These are phyloP conservation scores for Trichothecium roseum DNA, from an alignment of 2,329 filamentous ascomycete species.

Conservation along the genomic window DNA sequence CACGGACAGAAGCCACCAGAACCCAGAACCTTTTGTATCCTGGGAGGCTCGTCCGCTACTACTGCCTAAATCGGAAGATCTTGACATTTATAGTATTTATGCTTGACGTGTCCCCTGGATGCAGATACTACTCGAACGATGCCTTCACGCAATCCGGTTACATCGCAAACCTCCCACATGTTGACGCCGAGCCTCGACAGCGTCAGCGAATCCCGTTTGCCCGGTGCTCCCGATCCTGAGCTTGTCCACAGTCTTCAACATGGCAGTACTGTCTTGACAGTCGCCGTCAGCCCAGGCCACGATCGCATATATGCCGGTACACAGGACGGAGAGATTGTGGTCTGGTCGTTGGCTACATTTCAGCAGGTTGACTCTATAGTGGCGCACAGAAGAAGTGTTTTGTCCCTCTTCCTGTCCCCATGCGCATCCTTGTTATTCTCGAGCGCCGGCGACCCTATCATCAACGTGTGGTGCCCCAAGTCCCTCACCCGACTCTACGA, in stretches of 20 bases:
- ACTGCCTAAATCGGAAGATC: no score
- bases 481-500: conserved; percentile 72
- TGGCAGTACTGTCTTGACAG: conserved; percentile 68
- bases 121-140: no score
- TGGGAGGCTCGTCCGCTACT: no score
- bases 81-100: no score
- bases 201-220: no score
- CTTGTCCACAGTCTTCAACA: conserved; percentile 67
- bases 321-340: conserved; percentile 84
- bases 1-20: no score
- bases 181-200: no score
- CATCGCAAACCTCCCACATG: no score
- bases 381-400: conserved; percentile 83
- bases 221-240: conserved; percentile 32
- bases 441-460: conserved; percentile 82
- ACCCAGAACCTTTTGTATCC: no score
- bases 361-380: conserved; percentile 69
- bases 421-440: conserved; percentile 75
- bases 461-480: conserved; percentile 84
- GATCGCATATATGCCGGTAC: conserved; percentile 84
- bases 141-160: no score
- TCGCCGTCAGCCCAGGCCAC: conserved; percentile 69
- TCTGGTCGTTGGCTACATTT: conserved; percentile 85
- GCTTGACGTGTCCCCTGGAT: no score
- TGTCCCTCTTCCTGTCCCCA: conserved; percentile 71